Percentiles rank a stretch among this genome's conserved stretches.
Conservation (phyloP, 371 early-diverging fungal genomes). For the Mucor piriformis region DNA sequence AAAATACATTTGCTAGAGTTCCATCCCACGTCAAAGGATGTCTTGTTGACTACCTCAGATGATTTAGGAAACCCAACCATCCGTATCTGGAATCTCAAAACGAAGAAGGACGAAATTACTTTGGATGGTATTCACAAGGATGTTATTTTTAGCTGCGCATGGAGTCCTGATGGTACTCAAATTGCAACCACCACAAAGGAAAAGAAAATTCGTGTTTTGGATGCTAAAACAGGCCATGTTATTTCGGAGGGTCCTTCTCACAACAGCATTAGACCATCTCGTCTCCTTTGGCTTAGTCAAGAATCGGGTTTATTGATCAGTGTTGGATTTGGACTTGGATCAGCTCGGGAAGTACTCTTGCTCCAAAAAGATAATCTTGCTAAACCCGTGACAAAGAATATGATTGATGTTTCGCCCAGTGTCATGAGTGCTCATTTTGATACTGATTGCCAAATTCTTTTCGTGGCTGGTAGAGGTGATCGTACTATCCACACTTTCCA, state of each 20-base stretch:
- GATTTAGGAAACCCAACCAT: conserved; percentile 54
- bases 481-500: conserved; percentile 53
- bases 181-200: conserved; percentile 69
- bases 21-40: conserved; percentile 65
- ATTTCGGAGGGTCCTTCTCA: conserved; percentile 62
- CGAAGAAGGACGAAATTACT: conserved; percentile 29
- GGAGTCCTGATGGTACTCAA: conserved; percentile 67
- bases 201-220: conserved; percentile 67
- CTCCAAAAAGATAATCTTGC: conserved; percentile 51
- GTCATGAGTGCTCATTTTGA: conserved; percentile 73
- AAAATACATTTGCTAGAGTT: conserved; percentile 62
- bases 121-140: conserved; percentile 44
- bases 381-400: conserved; percentile 39
- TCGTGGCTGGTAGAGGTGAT: conserved; percentile 68
- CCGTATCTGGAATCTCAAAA: conserved; percentile 57
- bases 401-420: conserved; percentile 78
- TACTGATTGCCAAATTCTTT: conserved; percentile 64
- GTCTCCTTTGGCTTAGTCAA: conserved; percentile 71
- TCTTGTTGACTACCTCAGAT: conserved; percentile 58
- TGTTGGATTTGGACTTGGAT: conserved; percentile 72
- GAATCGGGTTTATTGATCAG: conserved; percentile 50
- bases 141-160: conserved; percentile 57
- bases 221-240: conserved; percentile 60
- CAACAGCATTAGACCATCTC: conserved; percentile 71
- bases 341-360: conserved; percentile 66